Conservation (phyloP, 768 basidiomycete genomes). For the Lyophyllum decastes region DNA sequence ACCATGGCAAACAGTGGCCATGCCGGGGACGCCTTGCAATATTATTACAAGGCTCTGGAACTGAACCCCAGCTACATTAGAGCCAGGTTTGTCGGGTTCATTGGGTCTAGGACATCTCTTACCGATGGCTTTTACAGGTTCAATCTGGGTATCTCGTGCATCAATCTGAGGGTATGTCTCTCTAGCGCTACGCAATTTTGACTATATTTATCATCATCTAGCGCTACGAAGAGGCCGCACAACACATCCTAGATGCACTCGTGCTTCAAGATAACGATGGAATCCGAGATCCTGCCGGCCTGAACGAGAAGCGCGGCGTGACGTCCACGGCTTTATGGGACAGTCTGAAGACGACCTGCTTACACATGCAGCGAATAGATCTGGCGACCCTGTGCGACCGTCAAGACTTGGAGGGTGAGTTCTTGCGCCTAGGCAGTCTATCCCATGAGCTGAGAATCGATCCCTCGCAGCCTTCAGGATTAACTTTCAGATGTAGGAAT, state of each 20-base stretch:
- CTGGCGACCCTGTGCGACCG: slow-evolving; percentile 72
- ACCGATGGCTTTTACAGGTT: slow-evolving; percentile 54
- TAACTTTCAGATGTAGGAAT: slow-evolving; percentile 24
- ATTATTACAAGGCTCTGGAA: slow-evolving; percentile 84
- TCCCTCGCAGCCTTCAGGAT: slow-evolving; percentile 29
- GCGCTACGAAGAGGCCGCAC: slow-evolving; percentile 86
- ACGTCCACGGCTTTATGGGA: slow-evolving; percentile 86
- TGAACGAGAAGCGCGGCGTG: slow-evolving; percentile 64
- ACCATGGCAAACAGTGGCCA: slow-evolving; percentile 89
- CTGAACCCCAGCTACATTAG: slow-evolving; percentile 90
- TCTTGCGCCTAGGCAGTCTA: background rate
- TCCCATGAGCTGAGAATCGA: background rate
- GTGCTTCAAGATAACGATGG: slow-evolving; percentile 87
- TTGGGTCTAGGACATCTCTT: background rate
- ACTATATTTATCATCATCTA: slow-evolving; percentile 27
- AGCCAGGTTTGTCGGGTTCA: slow-evolving; percentile 59
- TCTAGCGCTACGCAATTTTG: slow-evolving; percentile 5
- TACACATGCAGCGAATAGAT: slow-evolving; percentile 80
- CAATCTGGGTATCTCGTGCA: slow-evolving; percentile 91
- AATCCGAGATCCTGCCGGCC: slow-evolving; percentile 44
- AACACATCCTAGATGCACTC: slow-evolving; percentile 86
- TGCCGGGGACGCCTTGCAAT: slow-evolving; percentile 80
- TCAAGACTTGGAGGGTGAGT: slow-evolving; percentile 66
- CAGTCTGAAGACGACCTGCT: slow-evolving; percentile 77
- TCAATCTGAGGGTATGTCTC: slow-evolving; percentile 75